These are phyloP conservation scores for Arthrobotrys sinensis DNA, from an alignment of 2,329 filamentous ascomycete genomes.

Conservation along the genomic window DNA sequence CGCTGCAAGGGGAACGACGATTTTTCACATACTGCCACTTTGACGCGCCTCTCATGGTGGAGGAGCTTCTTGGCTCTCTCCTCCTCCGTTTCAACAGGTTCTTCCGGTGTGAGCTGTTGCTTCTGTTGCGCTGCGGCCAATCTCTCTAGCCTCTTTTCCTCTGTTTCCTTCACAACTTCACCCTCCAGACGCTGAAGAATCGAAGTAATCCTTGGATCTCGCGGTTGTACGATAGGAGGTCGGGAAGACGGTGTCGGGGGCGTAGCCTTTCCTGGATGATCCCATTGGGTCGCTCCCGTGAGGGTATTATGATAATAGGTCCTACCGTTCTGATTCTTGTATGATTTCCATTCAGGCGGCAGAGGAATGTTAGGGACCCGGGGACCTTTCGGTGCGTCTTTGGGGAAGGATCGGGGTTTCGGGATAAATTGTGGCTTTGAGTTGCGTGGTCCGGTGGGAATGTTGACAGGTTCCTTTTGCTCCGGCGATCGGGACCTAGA, in stretches of 20 bases:
- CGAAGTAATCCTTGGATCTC: conserved; percentile 16
- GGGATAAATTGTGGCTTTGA: conserved; percentile 54
- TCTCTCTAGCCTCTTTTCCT: conserved; percentile 27
- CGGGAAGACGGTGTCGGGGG: conserved; percentile 23
- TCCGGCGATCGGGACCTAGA: conserved; percentile 50
- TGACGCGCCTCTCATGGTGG: conserved; percentile 50
- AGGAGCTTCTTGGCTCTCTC: conserved; percentile 37
- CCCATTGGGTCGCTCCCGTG: conserved; percentile 44
- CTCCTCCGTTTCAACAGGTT: conserved; percentile 47
- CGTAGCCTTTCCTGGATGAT: conserved; percentile 39
- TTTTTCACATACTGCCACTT: conserved; percentile 47
- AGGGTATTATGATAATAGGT: conserved; percentile 46
- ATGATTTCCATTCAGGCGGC: conserved; percentile 39
- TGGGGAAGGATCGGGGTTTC: conserved; percentile 42
- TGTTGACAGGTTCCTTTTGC: conserved; percentile 48
- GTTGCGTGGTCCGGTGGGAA: conserved; percentile 46
- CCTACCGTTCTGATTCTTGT: conserved; percentile 44
- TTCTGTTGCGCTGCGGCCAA: conserved; percentile 16
- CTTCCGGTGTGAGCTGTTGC: conserved; percentile 21
- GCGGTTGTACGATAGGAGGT: conserved; percentile 27
- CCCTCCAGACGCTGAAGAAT: conserved; percentile 40
- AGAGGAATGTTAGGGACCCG: conserved; percentile 32
- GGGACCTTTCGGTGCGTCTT: conserved; percentile 54
- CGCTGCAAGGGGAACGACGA: not conserved
- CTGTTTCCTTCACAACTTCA: conserved; percentile 15